Evolutionary conservation across 305 asterid genomes (phyloP).

Genomic region (Stenogyne calaminthoides): DNA sequence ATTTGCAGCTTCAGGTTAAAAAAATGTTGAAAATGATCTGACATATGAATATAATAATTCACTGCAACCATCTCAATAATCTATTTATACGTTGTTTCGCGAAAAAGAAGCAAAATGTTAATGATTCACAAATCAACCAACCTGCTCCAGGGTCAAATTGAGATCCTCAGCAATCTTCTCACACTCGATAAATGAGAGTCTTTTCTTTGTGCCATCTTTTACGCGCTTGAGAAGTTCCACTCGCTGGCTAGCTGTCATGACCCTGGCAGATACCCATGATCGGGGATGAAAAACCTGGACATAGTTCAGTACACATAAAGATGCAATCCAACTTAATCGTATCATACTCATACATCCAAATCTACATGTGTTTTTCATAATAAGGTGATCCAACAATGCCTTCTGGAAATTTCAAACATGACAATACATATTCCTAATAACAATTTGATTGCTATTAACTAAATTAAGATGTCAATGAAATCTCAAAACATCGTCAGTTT

Average conservation of each 20-base stretch:
- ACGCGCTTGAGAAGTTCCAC: constrained; percentile 69
- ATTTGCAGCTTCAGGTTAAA: constrained; percentile 11
- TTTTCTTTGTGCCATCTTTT: constrained; percentile 54
- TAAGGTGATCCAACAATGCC: constrained; percentile 25
- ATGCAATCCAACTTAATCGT: constrained; percentile 23
- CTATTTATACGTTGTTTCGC: constrained; percentile 14
- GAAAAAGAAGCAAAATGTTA: constrained; percentile 13
- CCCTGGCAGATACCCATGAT: constrained; percentile 77
- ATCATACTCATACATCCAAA: not conserved
- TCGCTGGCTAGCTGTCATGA: constrained; percentile 80
- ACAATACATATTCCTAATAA: constrained; percentile 14
- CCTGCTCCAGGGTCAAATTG: constrained; percentile 91
- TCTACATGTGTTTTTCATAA: constrained; percentile 17
- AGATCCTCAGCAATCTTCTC: constrained; percentile 81
- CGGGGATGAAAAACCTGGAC: constrained; percentile 66
- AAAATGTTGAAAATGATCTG: constrained; percentile 12
- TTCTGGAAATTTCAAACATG: constrained; percentile 16
- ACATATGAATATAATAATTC: constrained; percentile 20
- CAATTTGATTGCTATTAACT: constrained; percentile 1
- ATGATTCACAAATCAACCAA: constrained; percentile 41
- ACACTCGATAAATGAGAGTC: constrained; percentile 74
- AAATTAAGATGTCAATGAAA: constrained; percentile 15
- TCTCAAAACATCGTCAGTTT: constrained; percentile 7
- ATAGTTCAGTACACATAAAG: constrained; percentile 32
- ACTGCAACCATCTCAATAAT: constrained; percentile 21